Evolutionary conservation across 2,329 filamentous ascomycete genomes (phyloP).

Genomic region (Didymella pinodella): DNA sequence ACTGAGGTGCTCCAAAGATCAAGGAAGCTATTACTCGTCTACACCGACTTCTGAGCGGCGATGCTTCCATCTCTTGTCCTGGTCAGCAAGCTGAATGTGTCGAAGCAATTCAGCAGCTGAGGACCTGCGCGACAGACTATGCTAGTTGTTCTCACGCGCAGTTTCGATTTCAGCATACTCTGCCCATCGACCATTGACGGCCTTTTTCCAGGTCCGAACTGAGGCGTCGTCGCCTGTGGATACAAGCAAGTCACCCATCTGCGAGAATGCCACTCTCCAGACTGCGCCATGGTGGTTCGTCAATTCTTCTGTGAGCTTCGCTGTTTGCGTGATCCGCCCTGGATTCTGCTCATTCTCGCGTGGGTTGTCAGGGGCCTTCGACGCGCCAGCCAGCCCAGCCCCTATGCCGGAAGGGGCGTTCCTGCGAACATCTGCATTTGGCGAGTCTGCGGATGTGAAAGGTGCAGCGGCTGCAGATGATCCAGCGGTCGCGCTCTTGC

Average conservation of each 20-base stretch:
- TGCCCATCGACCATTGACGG: slow-evolving; percentile 57
- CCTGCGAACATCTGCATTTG: slow-evolving; percentile 37
- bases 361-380: slow-evolving; percentile 56
- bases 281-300: slow-evolving; percentile 74
- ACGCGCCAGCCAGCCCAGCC: slow-evolving; percentile 59
- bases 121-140: neutral
- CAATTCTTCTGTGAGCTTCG: slow-evolving; percentile 70
- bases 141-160: slow-evolving; percentile 39
- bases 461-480: slow-evolving; percentile 35
- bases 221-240: slow-evolving; percentile 79
- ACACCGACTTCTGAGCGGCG: neutral
- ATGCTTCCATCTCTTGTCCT: slow-evolving; percentile 1
- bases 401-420: slow-evolving; percentile 61
- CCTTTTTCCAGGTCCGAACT: slow-evolving; percentile 60
- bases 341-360: slow-evolving; percentile 65
- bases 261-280: slow-evolving; percentile 75
- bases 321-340: slow-evolving; percentile 71
- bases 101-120: neutral
- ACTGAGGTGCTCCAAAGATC: neutral
- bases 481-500: slow-evolving; percentile 45
- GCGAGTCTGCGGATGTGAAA: slow-evolving; percentile 29
- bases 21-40: neutral
- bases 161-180: slow-evolving; percentile 60
- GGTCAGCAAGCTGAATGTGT: slow-evolving; percentile 1
- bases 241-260: slow-evolving; percentile 70